Base-by-base conservation (phyloP, 805 yeast genomes). In the Teunomyces gatunensis region DNA sequence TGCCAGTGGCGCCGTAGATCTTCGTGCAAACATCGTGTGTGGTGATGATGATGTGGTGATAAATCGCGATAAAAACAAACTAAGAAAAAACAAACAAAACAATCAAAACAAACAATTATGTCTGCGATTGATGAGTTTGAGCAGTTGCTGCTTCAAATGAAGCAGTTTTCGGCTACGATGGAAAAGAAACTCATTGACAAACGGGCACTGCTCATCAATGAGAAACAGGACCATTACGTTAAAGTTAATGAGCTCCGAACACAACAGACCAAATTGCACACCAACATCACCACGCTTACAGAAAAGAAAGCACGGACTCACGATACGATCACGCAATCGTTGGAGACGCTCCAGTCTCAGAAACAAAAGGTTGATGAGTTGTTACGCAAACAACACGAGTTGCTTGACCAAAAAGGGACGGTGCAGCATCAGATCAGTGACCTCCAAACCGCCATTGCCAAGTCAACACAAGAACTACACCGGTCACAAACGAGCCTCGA, bases 311-410 rank as follows among this genome's bases (percentile, higher is more conserved):
- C 52, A 10, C 63, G 65, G 25, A 61, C 70, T 0, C 57, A 59
- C 35, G 57, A 54, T 25, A 61, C 64, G 33, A 61, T 71, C 18
- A 58, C 50, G 17, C 54, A 37, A 54, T 64, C 57, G 36, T 49
- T 53, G 17, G 66, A 60, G 9, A 51, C 54, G 7, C 48, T 61
- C 42, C 59, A 59, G 33, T 60, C 63, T 20, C 74, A 70, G 21
- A 69, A 68, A 43, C 52, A 60, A 39, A 60, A 71, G 54, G 65
- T 67, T 37, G 65, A 68, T 51, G 65, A 66, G 12, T 60, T 75
- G 34, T 54, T 58, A 6, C 45, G 59, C 5, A 70, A 76, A 37
- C 73, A 73, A 47, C 58, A 58, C 6, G 61, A 61, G 28, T 55
- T 78, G 29, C 53, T 55, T 6, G 55, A 61, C 5, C 69, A 66